A percentile compares a stretch with the other conserved stretches of the same genome.
These are phyloP conservation scores for Quercus robur DNA, from an alignment of 306 rosid species.

Conservation along the genomic window DNA sequence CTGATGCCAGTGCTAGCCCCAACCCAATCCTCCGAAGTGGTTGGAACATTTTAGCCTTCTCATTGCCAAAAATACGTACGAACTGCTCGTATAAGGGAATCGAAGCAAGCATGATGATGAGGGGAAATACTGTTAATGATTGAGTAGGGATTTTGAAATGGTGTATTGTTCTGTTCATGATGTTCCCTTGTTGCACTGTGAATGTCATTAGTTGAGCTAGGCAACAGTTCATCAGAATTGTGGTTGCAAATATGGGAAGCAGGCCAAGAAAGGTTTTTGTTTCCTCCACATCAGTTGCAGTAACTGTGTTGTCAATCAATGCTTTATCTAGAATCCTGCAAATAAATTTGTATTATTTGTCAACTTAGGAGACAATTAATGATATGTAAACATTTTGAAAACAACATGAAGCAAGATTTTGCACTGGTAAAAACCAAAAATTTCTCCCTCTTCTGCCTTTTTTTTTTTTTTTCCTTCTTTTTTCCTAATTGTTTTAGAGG, in stretches of 20 bases:
- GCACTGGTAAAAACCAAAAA: no score
- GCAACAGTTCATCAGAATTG: conserved; percentile 41
- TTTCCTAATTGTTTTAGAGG: no score
- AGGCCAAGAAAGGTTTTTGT: conserved; percentile 38
- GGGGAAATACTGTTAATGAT: conserved; percentile 22
- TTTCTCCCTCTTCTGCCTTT: no score
- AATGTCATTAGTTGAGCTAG: conserved; percentile 33
- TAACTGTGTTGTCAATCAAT: conserved; percentile 11
- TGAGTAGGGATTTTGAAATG: conserved; percentile 33
- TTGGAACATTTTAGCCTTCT: background rate
- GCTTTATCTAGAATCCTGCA: conserved; percentile 35
- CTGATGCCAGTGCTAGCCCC: conserved; percentile 33
- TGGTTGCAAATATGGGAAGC: conserved; percentile 27
- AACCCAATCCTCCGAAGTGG: conserved; percentile 29
- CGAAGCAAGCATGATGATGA: conserved; percentile 18
- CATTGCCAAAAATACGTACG: background rate
- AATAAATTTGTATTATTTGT: background rate
- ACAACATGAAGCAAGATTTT: background rate
- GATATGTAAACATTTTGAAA: background rate
- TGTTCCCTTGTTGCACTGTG: conserved; percentile 37
- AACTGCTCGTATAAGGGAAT: conserved; percentile 25
- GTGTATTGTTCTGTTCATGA: conserved; percentile 27
- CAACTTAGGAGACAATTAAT: background rate
- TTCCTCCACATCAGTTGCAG: conserved; percentile 24
- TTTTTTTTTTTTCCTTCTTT: no score